Percentiles rank a stretch among this genome's conserved stretches.
These are phyloP conservation scores for Lactifluus subvellereus DNA, from an alignment of 768 basidiomycete genomes.

Conservation along the genomic window DNA sequence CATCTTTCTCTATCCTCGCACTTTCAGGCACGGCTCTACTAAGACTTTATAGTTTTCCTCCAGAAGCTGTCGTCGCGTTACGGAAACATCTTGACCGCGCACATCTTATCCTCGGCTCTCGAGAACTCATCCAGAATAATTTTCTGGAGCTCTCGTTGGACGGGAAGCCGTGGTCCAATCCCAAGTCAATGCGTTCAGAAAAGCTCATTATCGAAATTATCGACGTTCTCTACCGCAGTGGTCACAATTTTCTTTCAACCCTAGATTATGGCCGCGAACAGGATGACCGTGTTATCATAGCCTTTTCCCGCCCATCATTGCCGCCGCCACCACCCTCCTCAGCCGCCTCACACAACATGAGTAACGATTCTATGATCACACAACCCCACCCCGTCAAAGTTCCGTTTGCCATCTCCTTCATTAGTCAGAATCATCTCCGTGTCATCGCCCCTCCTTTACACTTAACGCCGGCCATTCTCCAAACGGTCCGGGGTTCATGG, in stretches of 20 bases:
- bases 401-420: slow-evolving; percentile 68
- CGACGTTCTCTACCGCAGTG: slow-evolving; percentile 53
- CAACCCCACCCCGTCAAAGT: slow-evolving; percentile 16
- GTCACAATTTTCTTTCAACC: slow-evolving; percentile 58
- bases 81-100: slow-evolving; percentile 49
- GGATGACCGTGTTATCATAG: slow-evolving; percentile 66
- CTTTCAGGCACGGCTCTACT: slow-evolving; percentile 58
- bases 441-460: slow-evolving; percentile 74
- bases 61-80: slow-evolving; percentile 45
- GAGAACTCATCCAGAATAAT: slow-evolving; percentile 52
- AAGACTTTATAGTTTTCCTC: slow-evolving; percentile 65
- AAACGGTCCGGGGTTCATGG: slow-evolving; percentile 72
- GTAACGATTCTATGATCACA: slow-evolving; percentile 9
- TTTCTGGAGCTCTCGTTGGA: slow-evolving; percentile 62
- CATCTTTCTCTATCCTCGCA: slow-evolving; percentile 65
- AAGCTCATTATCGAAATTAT: slow-evolving; percentile 65
- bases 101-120: slow-evolving; percentile 39
- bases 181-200: slow-evolving; percentile 61
- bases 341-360: slow-evolving; percentile 27
- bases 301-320: slow-evolving; percentile 52
- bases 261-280: slow-evolving; percentile 74
- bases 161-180: slow-evolving; percentile 66
- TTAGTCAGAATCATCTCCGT: slow-evolving; percentile 59
- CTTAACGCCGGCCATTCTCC: slow-evolving; percentile 74
- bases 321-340: slow-evolving; percentile 31